Conservation (phyloP, 805 yeast species). For the Vanderwaltozyma yarrowii region DNA sequence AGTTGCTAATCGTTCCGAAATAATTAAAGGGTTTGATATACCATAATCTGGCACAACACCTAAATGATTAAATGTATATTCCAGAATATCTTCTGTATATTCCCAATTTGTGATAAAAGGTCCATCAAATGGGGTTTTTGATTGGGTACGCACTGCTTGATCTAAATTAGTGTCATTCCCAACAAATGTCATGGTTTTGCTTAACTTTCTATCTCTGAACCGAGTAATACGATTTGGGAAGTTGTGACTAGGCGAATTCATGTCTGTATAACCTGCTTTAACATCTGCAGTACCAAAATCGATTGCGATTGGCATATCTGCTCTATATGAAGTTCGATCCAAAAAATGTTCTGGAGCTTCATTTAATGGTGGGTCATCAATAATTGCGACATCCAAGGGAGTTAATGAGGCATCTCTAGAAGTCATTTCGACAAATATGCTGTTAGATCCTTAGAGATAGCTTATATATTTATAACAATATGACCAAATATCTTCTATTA, state of each 20-base stretch:
- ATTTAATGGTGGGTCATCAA: conserved; percentile 24
- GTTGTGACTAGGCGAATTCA: conserved; percentile 41
- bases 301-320: conserved; percentile 62
- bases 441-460: background rate
- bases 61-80: conserved; percentile 71
- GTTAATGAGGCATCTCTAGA: conserved; percentile 22
- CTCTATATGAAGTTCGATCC: conserved; percentile 23
- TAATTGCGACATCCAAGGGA: conserved; percentile 18
- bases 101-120: conserved; percentile 89
- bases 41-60: conserved; percentile 47
- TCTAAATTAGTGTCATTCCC: conserved; percentile 80
- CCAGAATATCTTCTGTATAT: conserved; percentile 67
- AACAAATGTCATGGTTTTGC: conserved; percentile 52
- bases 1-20: conserved; percentile 70
- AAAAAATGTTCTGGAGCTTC: conserved; percentile 26
- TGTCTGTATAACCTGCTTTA: conserved; percentile 49
- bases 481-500: no score
- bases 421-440: conserved; percentile 1
- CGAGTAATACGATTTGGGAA: conserved; percentile 65
- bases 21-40: conserved; percentile 67
- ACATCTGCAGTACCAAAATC: conserved; percentile 68
- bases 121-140: conserved; percentile 81
- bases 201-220: conserved; percentile 67
- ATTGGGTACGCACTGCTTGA: conserved; percentile 52
- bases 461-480: no score